Evolutionary conservation across 2,329 filamentous ascomycete species (phyloP), one percentile per base, ranked within the genome.

Genomic region (Trichophyton verrucosum): DNA sequence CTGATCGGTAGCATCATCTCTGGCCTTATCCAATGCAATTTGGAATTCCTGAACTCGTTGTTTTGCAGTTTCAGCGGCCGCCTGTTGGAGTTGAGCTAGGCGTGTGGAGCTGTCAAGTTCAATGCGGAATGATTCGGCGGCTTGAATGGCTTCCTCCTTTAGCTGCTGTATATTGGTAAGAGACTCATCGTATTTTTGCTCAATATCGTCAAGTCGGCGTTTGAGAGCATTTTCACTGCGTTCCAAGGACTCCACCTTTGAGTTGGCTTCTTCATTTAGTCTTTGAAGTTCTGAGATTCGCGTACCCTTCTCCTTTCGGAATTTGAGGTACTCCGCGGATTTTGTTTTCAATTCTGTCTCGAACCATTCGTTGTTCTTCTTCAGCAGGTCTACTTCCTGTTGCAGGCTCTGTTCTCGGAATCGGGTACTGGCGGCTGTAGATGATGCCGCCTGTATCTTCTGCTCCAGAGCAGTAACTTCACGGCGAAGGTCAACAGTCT

Each of bases 291-390:
- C 89, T 7, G 91, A 83, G 67, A 97, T 89, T 44, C 89, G 87
- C 1, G 90, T 86, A 64, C 89, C 89, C 80, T 96, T 97, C 71
- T 99, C 94, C 71, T 96, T 97, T 64, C 94, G 85, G 74, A 88
- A 92, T 70, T 91, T 96, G 66, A 92, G 82, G 56, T 90, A 85
- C 71, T 99, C 94, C 7, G 86, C 83, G 64, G 83, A 86, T 76
- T 96, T 95, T 0, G 89, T 91, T 77, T 95, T 92, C 22, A 97
- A 81, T 73, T 99, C 94, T 47, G 81, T 85, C 70, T 96, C 90
- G 61, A 94, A 87, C 88, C 91, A 99, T 68, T 97, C 92, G 65
- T 89, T 89, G 76, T 91, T 96, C 69, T 87, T 88, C 71, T 90
- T 91, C 17, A 92, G 84, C 61, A 95, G 80, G 47, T 95, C 90